These are phyloP conservation scores for Cyclotella cryptica DNA, from an alignment of 108 stramenopile species.

Conservation along the genomic window DNA sequence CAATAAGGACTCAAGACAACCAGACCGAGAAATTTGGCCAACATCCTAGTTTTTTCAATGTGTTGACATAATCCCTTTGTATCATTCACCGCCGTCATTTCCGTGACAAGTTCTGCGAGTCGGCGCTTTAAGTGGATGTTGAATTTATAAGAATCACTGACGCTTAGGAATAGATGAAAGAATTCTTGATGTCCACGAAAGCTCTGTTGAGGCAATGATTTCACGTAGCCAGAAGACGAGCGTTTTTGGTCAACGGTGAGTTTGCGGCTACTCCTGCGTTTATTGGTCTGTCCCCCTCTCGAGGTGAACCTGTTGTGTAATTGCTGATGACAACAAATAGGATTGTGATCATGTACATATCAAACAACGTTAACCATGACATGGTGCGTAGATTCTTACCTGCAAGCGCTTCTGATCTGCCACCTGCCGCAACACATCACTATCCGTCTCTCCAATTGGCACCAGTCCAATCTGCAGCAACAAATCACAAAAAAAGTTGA, in stretches of 20 bases:
- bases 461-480: slow-evolving; percentile 79
- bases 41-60: slow-evolving; percentile 59
- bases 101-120: slow-evolving; percentile 28
- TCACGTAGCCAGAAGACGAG: slow-evolving; percentile 20
- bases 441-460: slow-evolving; percentile 81
- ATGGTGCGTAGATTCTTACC: slow-evolving; percentile 35
- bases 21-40: slow-evolving; percentile 81
- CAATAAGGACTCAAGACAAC: slow-evolving; percentile 85
- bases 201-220: slow-evolving; percentile 48
- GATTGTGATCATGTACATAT: neutral
- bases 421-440: slow-evolving; percentile 69
- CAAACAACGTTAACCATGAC: neutral
- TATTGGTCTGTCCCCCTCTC: slow-evolving; percentile 53
- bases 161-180: slow-evolving; percentile 76
- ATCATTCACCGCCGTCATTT: slow-evolving; percentile 38
- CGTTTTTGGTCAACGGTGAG: slow-evolving; percentile 47
- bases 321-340: slow-evolving; percentile 49
- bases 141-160: slow-evolving; percentile 73
- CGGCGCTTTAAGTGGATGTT: slow-evolving; percentile 57
- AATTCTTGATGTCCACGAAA: slow-evolving; percentile 89
- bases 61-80: slow-evolving; percentile 51
- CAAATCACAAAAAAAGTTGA: slow-evolving; percentile 76
- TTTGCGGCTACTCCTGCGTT: slow-evolving; percentile 51
- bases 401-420: slow-evolving; percentile 71
- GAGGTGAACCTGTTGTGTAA: slow-evolving; percentile 78